Percentiles rank a stretch among this genome's conserved stretches.
Evolutionary conservation across 2,329 filamentous ascomycete genomes (phyloP).

Genomic region (Colletotrichum neosansevieriae): DNA sequence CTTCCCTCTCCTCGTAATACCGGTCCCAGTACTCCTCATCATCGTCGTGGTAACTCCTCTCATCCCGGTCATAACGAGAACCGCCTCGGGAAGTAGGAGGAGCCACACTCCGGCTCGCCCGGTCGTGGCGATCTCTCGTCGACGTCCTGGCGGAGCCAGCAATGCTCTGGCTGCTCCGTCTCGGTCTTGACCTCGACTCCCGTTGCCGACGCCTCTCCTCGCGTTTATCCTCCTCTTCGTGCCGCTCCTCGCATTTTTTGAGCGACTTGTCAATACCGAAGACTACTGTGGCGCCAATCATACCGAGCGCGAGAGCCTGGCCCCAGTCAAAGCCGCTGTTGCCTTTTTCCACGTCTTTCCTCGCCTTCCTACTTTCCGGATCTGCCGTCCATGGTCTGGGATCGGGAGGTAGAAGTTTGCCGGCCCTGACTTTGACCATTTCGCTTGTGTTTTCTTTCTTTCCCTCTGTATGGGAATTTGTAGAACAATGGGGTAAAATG

Average conservation of each 20-base stretch:
- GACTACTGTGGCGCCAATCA: conserved; percentile 50
- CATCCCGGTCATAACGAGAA: conserved; percentile 8
- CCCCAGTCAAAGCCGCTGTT: conserved; percentile 55
- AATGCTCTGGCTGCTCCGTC: conserved; percentile 19
- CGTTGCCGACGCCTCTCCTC: conserved; percentile 34
- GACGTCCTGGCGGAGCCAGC: conserved; percentile 2
- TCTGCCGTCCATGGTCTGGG: conserved; percentile 53
- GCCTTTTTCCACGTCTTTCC: conserved; percentile 56
- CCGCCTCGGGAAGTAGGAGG: too few species aligned
- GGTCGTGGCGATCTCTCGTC: neutral
- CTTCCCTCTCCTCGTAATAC: conserved; percentile 30
- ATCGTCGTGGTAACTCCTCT: neutral
- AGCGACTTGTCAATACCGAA: conserved; percentile 58
- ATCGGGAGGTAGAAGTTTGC: conserved; percentile 44
- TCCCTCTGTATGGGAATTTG: neutral
- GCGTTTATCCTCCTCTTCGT: conserved; percentile 35
- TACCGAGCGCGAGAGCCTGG: conserved; percentile 53
- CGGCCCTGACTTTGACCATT: conserved; percentile 39
- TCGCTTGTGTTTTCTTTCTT: neutral
- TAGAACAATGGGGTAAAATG: neutral
- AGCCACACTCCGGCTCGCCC: neutral
- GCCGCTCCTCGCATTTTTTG: conserved; percentile 42
- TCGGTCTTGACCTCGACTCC: conserved; percentile 11
- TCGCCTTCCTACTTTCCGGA: conserved; percentile 50
- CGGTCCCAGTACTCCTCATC: conserved; percentile 31